A percentile compares a stretch with the other conserved stretches of the same genome.
These are phyloP conservation scores for Aspergillus panamensis DNA, from an alignment of 495 filamentous ascomycete genomes.

Conservation along the genomic window DNA sequence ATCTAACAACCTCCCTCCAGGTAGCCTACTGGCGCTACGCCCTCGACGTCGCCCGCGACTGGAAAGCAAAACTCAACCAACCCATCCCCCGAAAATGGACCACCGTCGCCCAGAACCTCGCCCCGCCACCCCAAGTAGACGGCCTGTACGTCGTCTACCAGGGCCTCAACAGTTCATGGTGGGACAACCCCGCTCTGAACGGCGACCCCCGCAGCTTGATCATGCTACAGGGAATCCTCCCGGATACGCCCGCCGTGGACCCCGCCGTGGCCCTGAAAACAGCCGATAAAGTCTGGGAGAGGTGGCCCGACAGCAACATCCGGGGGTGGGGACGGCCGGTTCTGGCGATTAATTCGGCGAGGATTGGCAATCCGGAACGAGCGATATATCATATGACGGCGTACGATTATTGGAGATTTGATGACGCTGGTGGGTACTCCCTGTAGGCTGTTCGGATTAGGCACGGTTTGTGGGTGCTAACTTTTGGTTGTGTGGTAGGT, in stretches of 20 bases:
- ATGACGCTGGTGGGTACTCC: constrained; percentile 18
- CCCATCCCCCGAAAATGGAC: constrained; percentile 10
- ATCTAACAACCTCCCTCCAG: neutral
- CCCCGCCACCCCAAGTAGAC: constrained; percentile 11
- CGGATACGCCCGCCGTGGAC: constrained; percentile 16
- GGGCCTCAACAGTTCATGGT: constrained; percentile 17
- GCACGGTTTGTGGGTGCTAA: neutral
- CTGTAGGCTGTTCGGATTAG: neutral
- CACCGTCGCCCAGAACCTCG: constrained; percentile 8
- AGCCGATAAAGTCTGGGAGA: constrained; percentile 13
- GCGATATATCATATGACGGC: constrained; percentile 19
- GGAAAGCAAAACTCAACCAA: constrained; percentile 10
- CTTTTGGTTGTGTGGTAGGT: neutral
- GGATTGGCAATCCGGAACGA: constrained; percentile 13
- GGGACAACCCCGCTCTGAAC: constrained; percentile 10
- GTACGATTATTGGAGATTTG: constrained; percentile 19
- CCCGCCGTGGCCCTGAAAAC: constrained; percentile 8
- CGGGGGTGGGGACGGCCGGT: constrained; percentile 16
- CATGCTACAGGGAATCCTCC: constrained; percentile 21
- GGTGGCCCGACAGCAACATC: constrained; percentile 17
- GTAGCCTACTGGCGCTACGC: constrained; percentile 22
- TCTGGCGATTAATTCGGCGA: constrained; percentile 18
- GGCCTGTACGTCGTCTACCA: constrained; percentile 18
- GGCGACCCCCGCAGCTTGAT: constrained; percentile 19
- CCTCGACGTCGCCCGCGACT: constrained; percentile 9